Percentiles rank a stretch among this genome's conserved stretches.
These are phyloP conservation scores for Cairneyella variabilis DNA, from an alignment of 495 filamentous ascomycete genomes.

Conservation along the genomic window DNA sequence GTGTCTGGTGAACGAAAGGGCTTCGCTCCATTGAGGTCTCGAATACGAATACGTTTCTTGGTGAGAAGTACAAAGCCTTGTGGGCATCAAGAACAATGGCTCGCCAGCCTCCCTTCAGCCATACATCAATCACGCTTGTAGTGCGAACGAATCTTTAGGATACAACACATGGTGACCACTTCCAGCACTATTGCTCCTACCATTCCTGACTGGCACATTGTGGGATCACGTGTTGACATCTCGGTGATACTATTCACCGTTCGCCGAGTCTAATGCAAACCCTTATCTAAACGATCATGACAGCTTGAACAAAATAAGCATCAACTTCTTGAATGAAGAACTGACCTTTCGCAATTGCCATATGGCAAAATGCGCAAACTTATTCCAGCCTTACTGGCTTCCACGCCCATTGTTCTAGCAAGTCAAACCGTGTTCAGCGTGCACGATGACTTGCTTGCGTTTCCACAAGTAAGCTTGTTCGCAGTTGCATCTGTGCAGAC, in stretches of 20 bases:
- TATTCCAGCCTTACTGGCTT: slow-evolving; percentile 37
- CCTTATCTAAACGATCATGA: slow-evolving; percentile 12
- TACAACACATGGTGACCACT: too few relatives aligned
- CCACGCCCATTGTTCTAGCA: slow-evolving; percentile 40
- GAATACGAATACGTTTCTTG: neutral
- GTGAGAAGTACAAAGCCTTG: neutral
- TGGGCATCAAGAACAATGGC: neutral
- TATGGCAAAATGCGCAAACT: slow-evolving; percentile 48
- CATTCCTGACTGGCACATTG: too few relatives aligned
- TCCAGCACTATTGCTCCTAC: too few relatives aligned
- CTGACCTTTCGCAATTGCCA: slow-evolving; percentile 19
- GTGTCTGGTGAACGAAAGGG: too few relatives aligned
- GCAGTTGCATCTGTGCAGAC: slow-evolving; percentile 1
- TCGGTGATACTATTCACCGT: neutral
- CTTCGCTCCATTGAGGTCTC: too few relatives aligned
- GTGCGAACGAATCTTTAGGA: too few relatives aligned
- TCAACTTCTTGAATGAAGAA: slow-evolving; percentile 3
- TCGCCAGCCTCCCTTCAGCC: too few relatives aligned
- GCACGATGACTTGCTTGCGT: slow-evolving; percentile 86
- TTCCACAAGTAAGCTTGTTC: slow-evolving; percentile 68
- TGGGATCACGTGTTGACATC: too few relatives aligned
- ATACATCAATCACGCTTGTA: too few relatives aligned
- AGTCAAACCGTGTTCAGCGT: slow-evolving; percentile 67
- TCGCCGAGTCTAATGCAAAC: too few relatives aligned
- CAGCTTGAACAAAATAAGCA: slow-evolving; percentile 13